Evolutionary conservation across 805 yeast species (phyloP).

Genomic region (Suhomyces kilbournensis): DNA sequence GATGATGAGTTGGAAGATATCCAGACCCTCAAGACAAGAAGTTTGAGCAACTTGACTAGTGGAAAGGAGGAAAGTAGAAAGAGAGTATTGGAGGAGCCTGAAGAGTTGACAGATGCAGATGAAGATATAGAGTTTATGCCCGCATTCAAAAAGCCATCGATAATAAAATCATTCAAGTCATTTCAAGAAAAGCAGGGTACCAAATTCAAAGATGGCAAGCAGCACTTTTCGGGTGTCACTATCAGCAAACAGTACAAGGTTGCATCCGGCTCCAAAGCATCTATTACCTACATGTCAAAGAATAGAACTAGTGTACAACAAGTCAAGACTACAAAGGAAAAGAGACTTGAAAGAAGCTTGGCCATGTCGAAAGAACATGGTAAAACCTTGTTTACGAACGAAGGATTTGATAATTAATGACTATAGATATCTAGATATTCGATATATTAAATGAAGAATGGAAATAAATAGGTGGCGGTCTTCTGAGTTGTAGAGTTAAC

Average conservation of each 20-base stretch:
- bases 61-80: constrained; percentile 15
- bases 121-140: constrained; percentile 36
- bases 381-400: constrained; percentile 16
- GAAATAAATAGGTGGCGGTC: background rate
- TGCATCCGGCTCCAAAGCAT: constrained; percentile 54
- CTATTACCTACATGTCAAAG: constrained; percentile 53
- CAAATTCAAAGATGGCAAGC: constrained; percentile 38
- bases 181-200: constrained; percentile 34
- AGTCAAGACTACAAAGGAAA: constrained; percentile 25
- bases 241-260: constrained; percentile 52
- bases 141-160: constrained; percentile 42
- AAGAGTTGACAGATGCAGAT: constrained; percentile 17
- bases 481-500: background rate
- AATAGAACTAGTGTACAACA: constrained; percentile 21
- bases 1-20: constrained; percentile 45
- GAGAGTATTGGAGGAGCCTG: constrained; percentile 12
- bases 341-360: constrained; percentile 24
- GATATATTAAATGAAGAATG: background rate
- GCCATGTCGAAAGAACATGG: constrained; percentile 17
- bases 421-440: background rate
- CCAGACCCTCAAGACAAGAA: constrained; percentile 42
- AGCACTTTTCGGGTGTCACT: constrained; percentile 46
- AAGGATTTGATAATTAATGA: constrained; percentile 16
- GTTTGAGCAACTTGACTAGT: constrained; percentile 30
- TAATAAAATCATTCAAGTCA: constrained; percentile 46